These are phyloP conservation scores for Erysimum cheiri DNA, from an alignment of 441 rosid genomes.

Conservation along the genomic window DNA sequence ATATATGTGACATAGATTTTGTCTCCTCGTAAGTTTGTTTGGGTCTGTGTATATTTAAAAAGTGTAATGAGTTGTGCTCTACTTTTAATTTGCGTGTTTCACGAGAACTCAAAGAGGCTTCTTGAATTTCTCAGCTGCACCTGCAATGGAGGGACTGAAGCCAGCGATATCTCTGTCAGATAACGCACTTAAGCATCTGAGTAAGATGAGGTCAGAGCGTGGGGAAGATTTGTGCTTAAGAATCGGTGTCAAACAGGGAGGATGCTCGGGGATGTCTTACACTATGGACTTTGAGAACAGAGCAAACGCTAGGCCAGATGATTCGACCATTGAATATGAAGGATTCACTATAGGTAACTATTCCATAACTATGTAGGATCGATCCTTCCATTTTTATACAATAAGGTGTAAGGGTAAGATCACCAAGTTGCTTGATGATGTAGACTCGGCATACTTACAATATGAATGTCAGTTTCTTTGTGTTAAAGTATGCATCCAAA, in stretches of 20 bases:
- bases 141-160: slow-evolving; percentile 60
- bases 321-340: slow-evolving; percentile 72
- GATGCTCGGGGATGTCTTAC: slow-evolving; percentile 98
- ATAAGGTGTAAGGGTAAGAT: slow-evolving; percentile 43
- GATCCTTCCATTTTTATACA: slow-evolving; percentile 38
- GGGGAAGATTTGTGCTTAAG: slow-evolving; percentile 85
- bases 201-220: slow-evolving; percentile 77
- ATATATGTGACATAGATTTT: neutral
- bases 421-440: slow-evolving; percentile 3
- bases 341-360: slow-evolving; percentile 81
- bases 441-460: neutral
- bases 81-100: neutral
- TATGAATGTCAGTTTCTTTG: slow-evolving; percentile 7
- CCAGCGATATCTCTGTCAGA: slow-evolving; percentile 84
- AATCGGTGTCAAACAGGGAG: slow-evolving; percentile 94
- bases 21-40: neutral
- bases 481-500: slow-evolving; percentile 2
- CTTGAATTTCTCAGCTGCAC: slow-evolving; percentile 45
- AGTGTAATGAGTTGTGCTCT: slow-evolving; percentile 1
- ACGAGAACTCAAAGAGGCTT: slow-evolving; percentile 2
- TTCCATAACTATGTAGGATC: neutral
- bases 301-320: slow-evolving; percentile 76
- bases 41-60: neutral
- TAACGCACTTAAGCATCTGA: slow-evolving; percentile 78
- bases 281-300: slow-evolving; percentile 90